Conservation (phyloP, 805 yeast species). For the Candida arabinofermentans region DNA sequence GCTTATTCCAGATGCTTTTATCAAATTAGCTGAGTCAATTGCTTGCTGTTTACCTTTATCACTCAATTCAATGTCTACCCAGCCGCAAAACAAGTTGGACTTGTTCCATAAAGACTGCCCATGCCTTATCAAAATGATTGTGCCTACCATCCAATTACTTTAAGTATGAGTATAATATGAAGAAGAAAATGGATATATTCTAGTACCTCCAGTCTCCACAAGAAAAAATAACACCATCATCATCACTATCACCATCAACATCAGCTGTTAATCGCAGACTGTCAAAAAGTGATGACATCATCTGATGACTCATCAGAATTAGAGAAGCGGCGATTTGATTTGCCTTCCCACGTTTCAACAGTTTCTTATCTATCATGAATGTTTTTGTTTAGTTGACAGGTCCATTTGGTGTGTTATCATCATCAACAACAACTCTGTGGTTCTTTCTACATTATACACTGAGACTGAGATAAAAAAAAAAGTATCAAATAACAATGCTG, state of each 20-base stretch:
- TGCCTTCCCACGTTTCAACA: not conserved
- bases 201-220: too few relatives aligned
- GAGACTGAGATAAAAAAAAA: too few relatives aligned
- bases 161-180: too few relatives aligned
- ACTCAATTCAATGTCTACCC: slow-evolving; percentile 75
- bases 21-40: slow-evolving; percentile 53
- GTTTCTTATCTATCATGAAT: not conserved
- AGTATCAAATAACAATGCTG: too few relatives aligned
- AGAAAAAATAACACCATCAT: too few relatives aligned
- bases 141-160: slow-evolving; percentile 25
- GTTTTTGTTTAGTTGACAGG: not conserved
- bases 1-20: slow-evolving; percentile 38
- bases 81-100: slow-evolving; percentile 75
- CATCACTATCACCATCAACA: too few relatives aligned
- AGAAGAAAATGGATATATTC: too few relatives aligned
- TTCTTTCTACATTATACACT: too few relatives aligned
- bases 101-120: slow-evolving; percentile 82
- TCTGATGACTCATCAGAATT: too few relatives aligned
- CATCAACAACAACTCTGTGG: too few relatives aligned
- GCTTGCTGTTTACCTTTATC: slow-evolving; percentile 69
- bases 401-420: not conserved
- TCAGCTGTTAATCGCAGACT: too few relatives aligned
- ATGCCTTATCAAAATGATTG: slow-evolving; percentile 64
- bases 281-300: too few relatives aligned
- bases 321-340: not conserved